Base-by-base conservation (phyloP, 768 basidiomycete species). In the Rickenella mellea region DNA sequence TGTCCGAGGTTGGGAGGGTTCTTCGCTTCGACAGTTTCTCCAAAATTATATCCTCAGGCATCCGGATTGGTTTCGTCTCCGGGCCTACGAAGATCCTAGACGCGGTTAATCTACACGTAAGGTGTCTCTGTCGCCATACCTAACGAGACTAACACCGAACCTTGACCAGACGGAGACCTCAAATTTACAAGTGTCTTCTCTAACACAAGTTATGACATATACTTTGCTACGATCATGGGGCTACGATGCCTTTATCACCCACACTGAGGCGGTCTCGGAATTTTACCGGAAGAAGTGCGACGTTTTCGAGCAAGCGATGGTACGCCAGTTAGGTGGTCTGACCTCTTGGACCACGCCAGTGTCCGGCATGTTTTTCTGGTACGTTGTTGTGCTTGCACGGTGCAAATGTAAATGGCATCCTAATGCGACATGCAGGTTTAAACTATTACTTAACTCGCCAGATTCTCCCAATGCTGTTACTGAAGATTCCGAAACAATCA, bases 321-420 rank as follows among this genome's bases (percentile, higher is more conserved):
- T 73, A 53, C 76, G 73, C 54, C 75, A 94, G 58, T 73, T 96
- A n/a, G 63, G 67, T 38, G 88, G 79, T 2, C 66, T 93, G 25
- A 89, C 79, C 14, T 76, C 82, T 58, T 84, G 82, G 82, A 64
- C 56, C 41, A 59, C 67, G 0, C 87, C 86, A 7, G 78, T 80
- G 51, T 77, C 84, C 19, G 85, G 87, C 48, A 86, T 93, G 86
- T 93, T 94, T 68, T 79, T 89, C 58, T 93, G 87, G 84, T 80
- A 29, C 20, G n/a, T n/a, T n/a, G n/a, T n/a, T n/a, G n/a, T n/a
- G n/a, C n/a, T n/a, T n/a, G n/a, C n/a, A n/a, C n/a, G n/a, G n/a
- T n/a, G n/a, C n/a, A n/a, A n/a, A n/a, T n/a, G n/a, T n/a, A n/a
- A n/a, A n/a, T n/a, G n/a, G n/a, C n/a, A n/a, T n/a, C n/a, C n/a